A percentile compares a stretch with the other conserved stretches of the same genome.
Evolutionary conservation across 2,329 filamentous ascomycete genomes (phyloP).

Genomic region (Alternaria dauci): DNA sequence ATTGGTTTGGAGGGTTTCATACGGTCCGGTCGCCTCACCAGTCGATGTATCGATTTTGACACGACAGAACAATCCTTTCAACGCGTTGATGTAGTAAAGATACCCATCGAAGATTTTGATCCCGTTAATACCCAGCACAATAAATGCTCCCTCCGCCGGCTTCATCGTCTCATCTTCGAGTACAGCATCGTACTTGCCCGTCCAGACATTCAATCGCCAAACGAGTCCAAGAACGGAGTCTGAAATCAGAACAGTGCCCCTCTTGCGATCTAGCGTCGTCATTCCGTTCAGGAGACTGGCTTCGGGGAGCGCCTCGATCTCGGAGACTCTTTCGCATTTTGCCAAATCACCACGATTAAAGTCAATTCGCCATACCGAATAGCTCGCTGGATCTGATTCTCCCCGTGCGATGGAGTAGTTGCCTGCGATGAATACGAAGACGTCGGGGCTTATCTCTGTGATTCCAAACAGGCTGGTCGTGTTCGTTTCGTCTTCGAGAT

Average conservation of each 20-base stretch:
- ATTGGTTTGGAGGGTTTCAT: neutral
- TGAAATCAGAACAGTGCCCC: neutral
- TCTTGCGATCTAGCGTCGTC: neutral
- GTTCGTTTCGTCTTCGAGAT: no score
- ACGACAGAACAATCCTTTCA: neutral
- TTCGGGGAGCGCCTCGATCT: neutral
- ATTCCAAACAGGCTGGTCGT: no score
- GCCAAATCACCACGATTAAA: neutral
- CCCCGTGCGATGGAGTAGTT: no score
- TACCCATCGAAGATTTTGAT: neutral
- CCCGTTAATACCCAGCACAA: no score
- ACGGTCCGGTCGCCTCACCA: neutral
- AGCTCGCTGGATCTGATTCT: no score
- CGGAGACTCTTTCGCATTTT: neutral
- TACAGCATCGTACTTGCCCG: neutral
- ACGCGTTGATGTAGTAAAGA: neutral
- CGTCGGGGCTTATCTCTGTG: no score
- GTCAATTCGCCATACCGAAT: no score
- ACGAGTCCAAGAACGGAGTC: neutral
- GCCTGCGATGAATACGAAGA: no score
- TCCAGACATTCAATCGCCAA: neutral
- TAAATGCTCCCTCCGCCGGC: neutral
- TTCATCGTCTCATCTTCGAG: neutral
- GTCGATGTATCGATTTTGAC: neutral
- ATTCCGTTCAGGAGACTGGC: neutral